Evolutionary conservation across 2,329 filamentous ascomycete species (phyloP), one percentile per base, ranked within the genome.

Genomic region (Hyphodiscus sp.): DNA sequence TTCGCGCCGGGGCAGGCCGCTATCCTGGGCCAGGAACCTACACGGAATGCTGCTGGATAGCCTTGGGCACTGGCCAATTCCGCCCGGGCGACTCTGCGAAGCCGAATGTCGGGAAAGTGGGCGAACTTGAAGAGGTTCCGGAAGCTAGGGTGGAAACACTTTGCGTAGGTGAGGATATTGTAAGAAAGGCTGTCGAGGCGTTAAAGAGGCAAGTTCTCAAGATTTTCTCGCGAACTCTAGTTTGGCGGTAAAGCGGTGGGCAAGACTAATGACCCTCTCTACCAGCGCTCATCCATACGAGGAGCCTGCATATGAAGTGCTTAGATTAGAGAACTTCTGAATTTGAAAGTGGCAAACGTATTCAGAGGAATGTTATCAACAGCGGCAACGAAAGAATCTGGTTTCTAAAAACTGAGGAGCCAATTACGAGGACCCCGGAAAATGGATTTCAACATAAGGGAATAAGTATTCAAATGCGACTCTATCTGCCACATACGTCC

Each of bases 121-220:
- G 82, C 1, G 67, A 71, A 38, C 62, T 87, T 1, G 83, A 87
- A 67, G 67, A 80, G 54, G 74, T 81, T 0, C 73, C 78, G 2
- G 85, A 89, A 67, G 73, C 79, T 1, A 75, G 76, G 46, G 79
- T 86, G 11, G 84, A 89, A 71, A 79, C 79, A 0, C 64, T 86
- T 1, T 84, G 83, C 63, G 62, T 81, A 0, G 82, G 83, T 0
- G 75, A 78, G 61, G 79, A 85, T 7, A 73, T 79, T 11, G 73
- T 74, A 0, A 73, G 70, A 53, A 73, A 74, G 41, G 84, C 77
- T 1, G 83, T 88, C 0, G 75, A 74, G 20, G 85, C 82, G 6
- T 65, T 89, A 67, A 88, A 86, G 68, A 74, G 71, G 85, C 86
- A 61, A 62, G 78, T 74, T 54, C 33, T 30, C 10, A 19, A 48